Percentiles rank a stretch among this genome's conserved stretches.
Conservation (phyloP, 2,329 filamentous ascomycete genomes). For the Colletotrichum abscissum region DNA sequence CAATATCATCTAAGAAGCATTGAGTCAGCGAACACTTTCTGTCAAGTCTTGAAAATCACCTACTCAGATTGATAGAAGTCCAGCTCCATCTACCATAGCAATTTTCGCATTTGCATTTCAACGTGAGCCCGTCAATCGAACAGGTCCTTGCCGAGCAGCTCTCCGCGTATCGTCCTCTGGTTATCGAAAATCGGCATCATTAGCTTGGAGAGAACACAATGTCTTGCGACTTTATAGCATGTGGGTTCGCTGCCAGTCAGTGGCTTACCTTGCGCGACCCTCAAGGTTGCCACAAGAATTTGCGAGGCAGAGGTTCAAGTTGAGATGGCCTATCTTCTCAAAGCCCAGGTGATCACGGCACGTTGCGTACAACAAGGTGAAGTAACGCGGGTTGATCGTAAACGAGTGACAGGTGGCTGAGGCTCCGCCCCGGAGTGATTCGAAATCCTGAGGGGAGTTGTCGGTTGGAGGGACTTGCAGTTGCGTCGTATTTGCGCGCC, state of each 20-base stretch:
- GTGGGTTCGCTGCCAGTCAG: background rate
- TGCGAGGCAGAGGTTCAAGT: background rate
- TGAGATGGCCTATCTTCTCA: background rate
- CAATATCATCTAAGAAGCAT: background rate
- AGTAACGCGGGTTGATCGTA: background rate
- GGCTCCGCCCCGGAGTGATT: background rate
- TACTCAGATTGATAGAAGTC: background rate
- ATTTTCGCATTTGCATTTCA: background rate
- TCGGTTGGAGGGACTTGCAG: background rate
- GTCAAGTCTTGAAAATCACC: background rate
- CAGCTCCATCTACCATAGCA: background rate
- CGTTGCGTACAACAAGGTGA: background rate
- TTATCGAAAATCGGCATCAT: rapidly evolving
- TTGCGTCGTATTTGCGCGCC: background rate
- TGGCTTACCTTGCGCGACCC: background rate
- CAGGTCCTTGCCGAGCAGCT: background rate
- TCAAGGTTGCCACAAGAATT: background rate
- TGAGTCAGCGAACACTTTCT: background rate
- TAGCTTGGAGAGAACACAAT: background rate
- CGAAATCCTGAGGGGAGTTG: background rate
- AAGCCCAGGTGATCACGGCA: background rate
- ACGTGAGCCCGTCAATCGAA: background rate
- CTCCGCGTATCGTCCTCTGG: background rate
- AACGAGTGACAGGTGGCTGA: background rate
- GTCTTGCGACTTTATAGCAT: background rate